Evolutionary conservation across 371 early-diverging fungal genomes (phyloP).

Genomic region (Rhizopus delemar): DNA sequence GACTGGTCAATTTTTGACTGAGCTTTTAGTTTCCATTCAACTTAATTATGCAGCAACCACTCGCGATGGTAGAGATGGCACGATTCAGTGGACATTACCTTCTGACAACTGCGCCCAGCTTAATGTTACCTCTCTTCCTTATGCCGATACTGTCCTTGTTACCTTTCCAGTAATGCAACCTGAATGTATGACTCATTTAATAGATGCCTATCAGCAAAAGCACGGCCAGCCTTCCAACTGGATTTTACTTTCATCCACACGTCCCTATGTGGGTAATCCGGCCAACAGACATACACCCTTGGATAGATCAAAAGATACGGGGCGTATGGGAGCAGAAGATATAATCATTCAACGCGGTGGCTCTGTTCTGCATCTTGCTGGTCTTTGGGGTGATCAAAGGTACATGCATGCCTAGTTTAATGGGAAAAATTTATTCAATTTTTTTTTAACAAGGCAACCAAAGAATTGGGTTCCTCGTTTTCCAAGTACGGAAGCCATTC

Average conservation of each 20-base stretch:
- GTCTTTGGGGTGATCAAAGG: constrained; percentile 50
- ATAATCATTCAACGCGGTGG: constrained; percentile 32
- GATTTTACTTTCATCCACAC: constrained; percentile 47
- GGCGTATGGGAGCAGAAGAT: constrained; percentile 39
- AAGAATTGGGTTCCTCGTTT: constrained; percentile 49
- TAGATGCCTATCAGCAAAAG: constrained; percentile 33
- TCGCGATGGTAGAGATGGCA: constrained; percentile 45
- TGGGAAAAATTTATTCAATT: background rate
- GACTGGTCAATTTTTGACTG: constrained; percentile 48
- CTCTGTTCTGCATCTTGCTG: constrained; percentile 44
- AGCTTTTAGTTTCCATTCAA: constrained; percentile 22
- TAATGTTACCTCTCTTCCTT: constrained; percentile 32
- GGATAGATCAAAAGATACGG: constrained; percentile 37
- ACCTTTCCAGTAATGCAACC: constrained; percentile 41
- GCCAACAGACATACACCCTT: constrained; percentile 42
- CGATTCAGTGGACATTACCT: constrained; percentile 41
- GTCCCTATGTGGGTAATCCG: constrained; percentile 31
- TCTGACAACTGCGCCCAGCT: constrained; percentile 7
- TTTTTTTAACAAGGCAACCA: constrained; percentile 31
- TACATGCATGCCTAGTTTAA: constrained; percentile 3
- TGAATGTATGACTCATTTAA: constrained; percentile 27
- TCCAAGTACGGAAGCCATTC: constrained; percentile 31
- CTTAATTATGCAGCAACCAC: constrained; percentile 46
- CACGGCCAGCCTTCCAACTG: constrained; percentile 31
- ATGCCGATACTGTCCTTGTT: constrained; percentile 40